Conservation (phyloP, 805 yeast genomes). For the Diddensiella transvaalensis region DNA sequence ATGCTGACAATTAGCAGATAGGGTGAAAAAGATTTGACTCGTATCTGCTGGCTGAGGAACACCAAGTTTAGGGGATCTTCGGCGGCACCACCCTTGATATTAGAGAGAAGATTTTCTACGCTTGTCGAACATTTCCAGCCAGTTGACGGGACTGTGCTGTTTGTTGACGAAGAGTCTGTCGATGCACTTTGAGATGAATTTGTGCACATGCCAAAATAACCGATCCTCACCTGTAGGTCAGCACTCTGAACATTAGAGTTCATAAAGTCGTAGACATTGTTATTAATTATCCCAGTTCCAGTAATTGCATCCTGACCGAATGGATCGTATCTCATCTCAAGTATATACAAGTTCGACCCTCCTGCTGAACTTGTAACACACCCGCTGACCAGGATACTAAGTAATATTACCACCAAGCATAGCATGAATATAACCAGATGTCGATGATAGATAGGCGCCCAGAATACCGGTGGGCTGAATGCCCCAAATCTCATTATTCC, state of each 20-base stretch:
- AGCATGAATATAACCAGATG: conserved; percentile 21
- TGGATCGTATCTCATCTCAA: conserved; percentile 19
- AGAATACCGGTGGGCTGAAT: conserved; percentile 4
- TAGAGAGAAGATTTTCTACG: conserved; percentile 9
- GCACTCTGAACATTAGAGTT: conserved; percentile 12
- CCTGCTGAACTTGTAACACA: conserved; percentile 18
- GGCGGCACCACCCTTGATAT: conserved; percentile 6
- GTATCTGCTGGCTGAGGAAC: conserved; percentile 15
- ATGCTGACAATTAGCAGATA: conserved; percentile 21
- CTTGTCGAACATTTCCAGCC: conserved; percentile 22
- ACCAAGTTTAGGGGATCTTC: conserved; percentile 24
- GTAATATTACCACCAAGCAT: conserved; percentile 16
- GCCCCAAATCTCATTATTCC: background rate
- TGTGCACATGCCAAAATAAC: conserved; percentile 25
- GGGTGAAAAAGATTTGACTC: conserved; percentile 15
- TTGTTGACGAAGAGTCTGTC: background rate
- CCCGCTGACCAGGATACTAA: conserved; percentile 18
- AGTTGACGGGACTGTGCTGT: background rate
- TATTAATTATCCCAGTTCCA: conserved; percentile 18
- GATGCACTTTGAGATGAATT: conserved; percentile 6
- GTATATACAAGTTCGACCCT: conserved; percentile 18
- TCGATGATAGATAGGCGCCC: conserved; percentile 18
- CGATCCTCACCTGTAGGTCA: conserved; percentile 17
- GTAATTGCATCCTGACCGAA: conserved; percentile 3
- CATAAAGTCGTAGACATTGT: conserved; percentile 13